phyloP scores from a whole-genome alignment of 768 basidiomycete genomes.

The Hypholoma fasciculare region DNA sequence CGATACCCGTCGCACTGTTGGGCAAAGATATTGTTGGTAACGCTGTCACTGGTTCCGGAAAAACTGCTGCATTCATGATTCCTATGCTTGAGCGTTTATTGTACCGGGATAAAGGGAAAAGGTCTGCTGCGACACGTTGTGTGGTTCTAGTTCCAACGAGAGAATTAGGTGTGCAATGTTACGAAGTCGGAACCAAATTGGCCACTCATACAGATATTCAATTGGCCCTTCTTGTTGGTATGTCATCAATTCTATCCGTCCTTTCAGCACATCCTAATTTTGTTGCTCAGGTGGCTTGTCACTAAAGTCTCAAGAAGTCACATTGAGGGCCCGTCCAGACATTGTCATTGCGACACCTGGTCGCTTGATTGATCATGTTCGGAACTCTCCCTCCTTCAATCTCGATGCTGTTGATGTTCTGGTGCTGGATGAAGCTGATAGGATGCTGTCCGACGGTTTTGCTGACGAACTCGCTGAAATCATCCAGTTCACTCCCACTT shows the following conservation, averaged over 20 bases:
- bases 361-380: slow-evolving; percentile 95
- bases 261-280: slow-evolving; percentile 8
- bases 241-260: slow-evolving; percentile 21
- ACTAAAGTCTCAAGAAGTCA: slow-evolving; percentile 86
- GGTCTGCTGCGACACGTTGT: slow-evolving; percentile 84
- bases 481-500: slow-evolving; percentile 82
- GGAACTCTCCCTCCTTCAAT: slow-evolving; percentile 91
- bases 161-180: slow-evolving; percentile 95
- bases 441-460: slow-evolving; percentile 96
- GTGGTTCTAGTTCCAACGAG: slow-evolving; percentile 92
- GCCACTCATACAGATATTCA: slow-evolving; percentile 87
- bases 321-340: slow-evolving; percentile 86
- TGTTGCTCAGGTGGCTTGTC: slow-evolving; percentile 77
- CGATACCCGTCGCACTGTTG: slow-evolving; percentile 90
- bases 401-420: slow-evolving; percentile 92
- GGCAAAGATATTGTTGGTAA: slow-evolving; percentile 96
- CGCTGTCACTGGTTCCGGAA: slow-evolving; percentile 97
- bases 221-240: slow-evolving; percentile 91
- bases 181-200: slow-evolving; percentile 85
- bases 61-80: slow-evolving; percentile 96
- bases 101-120: slow-evolving; percentile 88
- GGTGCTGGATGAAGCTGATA: slow-evolving; percentile 96
- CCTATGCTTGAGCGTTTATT: slow-evolving; percentile 92
- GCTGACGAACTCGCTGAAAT: slow-evolving; percentile 94
- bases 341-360: slow-evolving; percentile 96